A percentile compares a stretch with the other conserved stretches of the same genome.
Conservation (phyloP, 78 protist genomes). For the slime mould (Dictyostelium discoideum) region DNA sequence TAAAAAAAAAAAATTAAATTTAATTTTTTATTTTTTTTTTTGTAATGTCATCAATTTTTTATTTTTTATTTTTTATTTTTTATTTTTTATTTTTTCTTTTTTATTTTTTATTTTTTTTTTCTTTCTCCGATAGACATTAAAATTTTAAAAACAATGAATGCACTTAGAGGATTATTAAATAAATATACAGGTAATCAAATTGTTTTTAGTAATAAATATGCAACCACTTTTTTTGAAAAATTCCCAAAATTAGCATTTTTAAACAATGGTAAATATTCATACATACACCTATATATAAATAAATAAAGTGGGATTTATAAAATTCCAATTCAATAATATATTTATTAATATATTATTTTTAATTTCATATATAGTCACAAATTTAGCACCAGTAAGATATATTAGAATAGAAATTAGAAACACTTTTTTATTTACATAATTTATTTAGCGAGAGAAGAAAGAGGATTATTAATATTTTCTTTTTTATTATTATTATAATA, state of each 20-base stretch:
- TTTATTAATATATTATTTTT: no score
- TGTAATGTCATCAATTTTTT: not conserved
- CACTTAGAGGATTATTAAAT: not conserved
- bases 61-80: not conserved
- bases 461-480: not conserved
- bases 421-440: no score
- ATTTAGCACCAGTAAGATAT: slow-evolving; percentile 63
- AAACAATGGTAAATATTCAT: slow-evolving; percentile 30
- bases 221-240: not conserved
- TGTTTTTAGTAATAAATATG: not conserved
- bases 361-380: slow-evolving; percentile 20
- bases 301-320: no score
- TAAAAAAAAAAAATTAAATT: no score
- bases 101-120: not conserved
- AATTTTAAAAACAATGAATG: slow-evolving; percentile 10
- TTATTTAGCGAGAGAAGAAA: no score
- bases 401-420: no score
- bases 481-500: not conserved
- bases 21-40: no score
- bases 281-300: not conserved
- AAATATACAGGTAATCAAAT: slow-evolving; percentile 40
- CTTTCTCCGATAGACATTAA: not conserved
- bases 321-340: no score
- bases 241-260: slow-evolving; percentile 44
- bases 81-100: not conserved